Evolutionary conservation across 768 basidiomycete species (phyloP).

Genomic region (Arthromyces matolae): DNA sequence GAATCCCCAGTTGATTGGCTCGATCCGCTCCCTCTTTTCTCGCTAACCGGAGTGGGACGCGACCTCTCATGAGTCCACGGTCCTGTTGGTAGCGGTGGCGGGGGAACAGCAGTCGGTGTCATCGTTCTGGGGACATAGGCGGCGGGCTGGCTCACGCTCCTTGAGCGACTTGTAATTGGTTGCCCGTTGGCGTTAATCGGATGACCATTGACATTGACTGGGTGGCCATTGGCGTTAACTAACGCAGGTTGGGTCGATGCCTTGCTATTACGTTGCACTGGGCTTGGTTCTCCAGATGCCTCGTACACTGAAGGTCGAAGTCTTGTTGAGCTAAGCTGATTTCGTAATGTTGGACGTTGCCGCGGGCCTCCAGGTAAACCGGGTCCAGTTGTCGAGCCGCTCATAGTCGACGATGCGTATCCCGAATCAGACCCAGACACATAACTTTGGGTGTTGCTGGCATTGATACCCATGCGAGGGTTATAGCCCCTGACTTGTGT

Average conservation of each 20-base stretch:
- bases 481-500: conserved; percentile 42
- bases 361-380: conserved; percentile 23
- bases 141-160: conserved; percentile 78
- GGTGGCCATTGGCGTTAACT: conserved; percentile 24
- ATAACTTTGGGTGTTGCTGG: conserved; percentile 40
- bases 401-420: conserved; percentile 25
- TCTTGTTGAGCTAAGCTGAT: conserved; percentile 67
- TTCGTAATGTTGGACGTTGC: conserved; percentile 50
- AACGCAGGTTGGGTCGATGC: conserved; percentile 19
- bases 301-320: conserved; percentile 56
- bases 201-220: conserved; percentile 26
- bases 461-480: conserved; percentile 44
- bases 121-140: conserved; percentile 58
- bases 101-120: conserved; percentile 38
- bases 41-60: conserved; percentile 36
- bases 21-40: conserved; percentile 80
- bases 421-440: conserved; percentile 50
- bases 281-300: conserved; percentile 30
- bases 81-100: conserved; percentile 41
- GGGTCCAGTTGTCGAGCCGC: conserved; percentile 9
- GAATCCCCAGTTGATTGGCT: conserved; percentile 76
- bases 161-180: conserved; percentile 50
- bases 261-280: conserved; percentile 23
- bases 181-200: conserved; percentile 25
- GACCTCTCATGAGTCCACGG: conserved; percentile 45